phyloP scores from a whole-genome alignment of 371 early-diverging fungal genomes.

The Capillidium rhysosporum region DNA sequence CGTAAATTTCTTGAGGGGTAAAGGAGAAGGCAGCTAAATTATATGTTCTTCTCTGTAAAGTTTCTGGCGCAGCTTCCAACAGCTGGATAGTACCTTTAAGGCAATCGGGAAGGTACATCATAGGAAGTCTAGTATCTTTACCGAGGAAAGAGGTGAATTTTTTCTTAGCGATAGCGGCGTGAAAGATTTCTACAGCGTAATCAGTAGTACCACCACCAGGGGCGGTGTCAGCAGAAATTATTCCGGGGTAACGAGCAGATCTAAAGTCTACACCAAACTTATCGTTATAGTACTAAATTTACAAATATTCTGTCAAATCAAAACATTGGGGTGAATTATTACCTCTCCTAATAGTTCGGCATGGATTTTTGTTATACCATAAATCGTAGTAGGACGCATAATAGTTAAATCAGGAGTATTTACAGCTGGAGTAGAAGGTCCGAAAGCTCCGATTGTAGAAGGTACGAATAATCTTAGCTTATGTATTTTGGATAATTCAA shows the following conservation, averaged over 20 bases:
- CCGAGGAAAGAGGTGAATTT: slow-evolving; percentile 25
- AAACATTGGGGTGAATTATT: not conserved
- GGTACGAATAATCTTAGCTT: slow-evolving; percentile 26
- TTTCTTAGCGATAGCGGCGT: slow-evolving; percentile 23
- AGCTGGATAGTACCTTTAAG: slow-evolving; percentile 31
- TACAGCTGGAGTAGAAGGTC: slow-evolving; percentile 29
- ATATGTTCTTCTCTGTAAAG: slow-evolving; percentile 24
- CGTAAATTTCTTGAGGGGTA: slow-evolving; percentile 23
- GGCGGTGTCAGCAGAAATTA: slow-evolving; percentile 29
- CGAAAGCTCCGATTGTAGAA: slow-evolving; percentile 38
- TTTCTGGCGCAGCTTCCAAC: slow-evolving; percentile 18
- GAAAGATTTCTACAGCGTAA: slow-evolving; percentile 39
- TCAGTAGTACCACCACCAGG: slow-evolving; percentile 39
- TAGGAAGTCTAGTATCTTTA: slow-evolving; percentile 25
- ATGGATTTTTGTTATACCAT: slow-evolving; percentile 36
- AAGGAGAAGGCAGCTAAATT: slow-evolving; percentile 32
- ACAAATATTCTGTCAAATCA: not conserved
- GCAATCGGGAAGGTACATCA: slow-evolving; percentile 38
- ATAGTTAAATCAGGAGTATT: slow-evolving; percentile 30
- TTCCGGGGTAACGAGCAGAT: slow-evolving; percentile 32
- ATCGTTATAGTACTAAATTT: slow-evolving; percentile 23
- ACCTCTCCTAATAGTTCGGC: slow-evolving; percentile 33
- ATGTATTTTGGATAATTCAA: slow-evolving; percentile 27
- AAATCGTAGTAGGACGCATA: slow-evolving; percentile 35
- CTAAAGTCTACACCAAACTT: slow-evolving; percentile 35